phyloP scores from a whole-genome alignment of 2,329 filamentous ascomycete species.

The Purpureocillium takamizusanense region DNA sequence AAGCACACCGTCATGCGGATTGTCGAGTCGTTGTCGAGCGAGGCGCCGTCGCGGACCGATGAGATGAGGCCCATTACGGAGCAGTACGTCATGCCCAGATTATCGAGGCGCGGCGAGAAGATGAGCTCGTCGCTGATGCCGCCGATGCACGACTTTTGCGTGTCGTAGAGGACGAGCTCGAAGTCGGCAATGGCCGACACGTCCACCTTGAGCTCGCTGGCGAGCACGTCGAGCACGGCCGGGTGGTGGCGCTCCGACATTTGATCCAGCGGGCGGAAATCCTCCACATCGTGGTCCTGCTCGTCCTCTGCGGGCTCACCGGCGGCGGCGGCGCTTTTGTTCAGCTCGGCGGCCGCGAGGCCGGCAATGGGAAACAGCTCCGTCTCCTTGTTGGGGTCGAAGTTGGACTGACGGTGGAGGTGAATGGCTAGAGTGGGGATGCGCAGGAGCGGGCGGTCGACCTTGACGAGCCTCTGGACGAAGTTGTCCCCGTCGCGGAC shows the following conservation, averaged over 20 bases:
- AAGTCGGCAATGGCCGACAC: conserved; percentile 78
- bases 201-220: conserved; percentile 63
- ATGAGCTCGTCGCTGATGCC: conserved; percentile 91
- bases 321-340: conserved; percentile 51
- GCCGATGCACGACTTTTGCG: conserved; percentile 81
- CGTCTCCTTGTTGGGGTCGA: conserved; percentile 93
- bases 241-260: conserved; percentile 82
- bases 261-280: conserved; percentile 67
- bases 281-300: conserved; percentile 30
- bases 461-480: conserved; percentile 76
- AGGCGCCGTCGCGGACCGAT: conserved; percentile 55
- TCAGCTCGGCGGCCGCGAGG: conserved; percentile 78
- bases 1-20: conserved; percentile 94
- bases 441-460: conserved; percentile 81
- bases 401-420: conserved; percentile 75
- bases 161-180: conserved; percentile 94
- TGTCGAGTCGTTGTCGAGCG: conserved; percentile 65
- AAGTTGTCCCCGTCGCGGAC: conserved; percentile 66
- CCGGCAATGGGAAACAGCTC: conserved; percentile 92
- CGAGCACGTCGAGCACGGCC: conserved; percentile 76
- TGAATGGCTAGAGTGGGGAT: conserved; percentile 94
- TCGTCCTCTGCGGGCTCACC: conserved; percentile 30
- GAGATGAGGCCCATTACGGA: conserved; percentile 76
- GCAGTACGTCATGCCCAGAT: conserved; percentile 94
- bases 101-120: conserved; percentile 92